These are phyloP conservation scores for Chytriomyces hyalinus DNA, from an alignment of 192 early-diverging fungal genomes.

Conservation along the genomic window DNA sequence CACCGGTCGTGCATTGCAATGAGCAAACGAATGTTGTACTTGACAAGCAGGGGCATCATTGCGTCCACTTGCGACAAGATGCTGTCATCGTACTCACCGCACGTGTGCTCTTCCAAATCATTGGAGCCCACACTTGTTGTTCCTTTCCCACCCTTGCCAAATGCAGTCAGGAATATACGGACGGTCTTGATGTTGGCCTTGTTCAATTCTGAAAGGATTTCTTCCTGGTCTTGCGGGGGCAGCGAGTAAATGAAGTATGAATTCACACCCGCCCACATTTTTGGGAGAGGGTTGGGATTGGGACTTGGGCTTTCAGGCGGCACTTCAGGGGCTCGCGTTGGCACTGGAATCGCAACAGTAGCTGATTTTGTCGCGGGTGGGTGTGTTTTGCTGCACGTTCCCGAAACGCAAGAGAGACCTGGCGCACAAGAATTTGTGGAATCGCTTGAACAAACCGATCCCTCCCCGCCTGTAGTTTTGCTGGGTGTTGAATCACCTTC, in stretches of 20 bases:
- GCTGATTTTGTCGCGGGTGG: not conserved
- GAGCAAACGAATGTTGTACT: slow-evolving; percentile 30
- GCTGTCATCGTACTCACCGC: slow-evolving; percentile 32
- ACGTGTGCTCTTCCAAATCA: slow-evolving; percentile 21
- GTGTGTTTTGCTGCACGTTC: too few relatives aligned
- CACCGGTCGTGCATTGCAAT: slow-evolving; percentile 37
- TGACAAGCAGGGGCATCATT: slow-evolving; percentile 1
- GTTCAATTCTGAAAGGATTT: slow-evolving; percentile 18
- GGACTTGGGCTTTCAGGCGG: not conserved
- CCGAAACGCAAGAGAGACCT: too few relatives aligned
- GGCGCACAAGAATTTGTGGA: too few relatives aligned
- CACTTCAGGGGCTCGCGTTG: not conserved
- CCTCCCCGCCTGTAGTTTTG: not conserved
- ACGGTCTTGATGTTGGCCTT: slow-evolving; percentile 23
- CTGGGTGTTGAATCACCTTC: not conserved
- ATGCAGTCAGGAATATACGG: slow-evolving; percentile 33
- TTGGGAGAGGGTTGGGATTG: not conserved
- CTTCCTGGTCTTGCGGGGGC: slow-evolving; percentile 20
- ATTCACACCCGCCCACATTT: slow-evolving; percentile 35
- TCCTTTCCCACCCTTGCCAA: slow-evolving; percentile 18
- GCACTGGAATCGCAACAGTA: not conserved
- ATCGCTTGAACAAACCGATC: too few relatives aligned
- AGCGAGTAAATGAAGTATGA: slow-evolving; percentile 27
- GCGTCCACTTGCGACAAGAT: slow-evolving; percentile 4
- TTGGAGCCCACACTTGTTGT: not conserved